Base-by-base conservation (phyloP, 768 basidiomycete genomes). In the Tephrocybe sp. region DNA sequence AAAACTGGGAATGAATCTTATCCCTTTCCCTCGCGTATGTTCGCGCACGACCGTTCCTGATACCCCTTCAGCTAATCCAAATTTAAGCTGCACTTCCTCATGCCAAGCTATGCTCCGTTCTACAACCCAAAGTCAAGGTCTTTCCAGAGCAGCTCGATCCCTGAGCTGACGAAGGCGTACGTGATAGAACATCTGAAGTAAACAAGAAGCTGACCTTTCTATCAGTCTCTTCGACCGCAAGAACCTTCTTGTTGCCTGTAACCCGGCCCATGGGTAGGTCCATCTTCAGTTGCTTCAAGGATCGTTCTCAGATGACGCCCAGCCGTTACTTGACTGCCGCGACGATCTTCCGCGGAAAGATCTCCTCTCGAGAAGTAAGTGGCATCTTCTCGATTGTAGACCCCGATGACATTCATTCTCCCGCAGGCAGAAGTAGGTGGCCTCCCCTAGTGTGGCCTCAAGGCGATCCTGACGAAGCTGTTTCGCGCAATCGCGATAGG, bases 71-170 rank as follows among this genome's bases (percentile, higher is more conserved):
- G 18, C 40, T 25, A 30, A 52, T 40, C 7, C 13, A 4, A 12
- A 30, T 11, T 18, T 12, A 61, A 96, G 86, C 80, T 98, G 44
- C 96, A 99, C 66, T 99, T 98, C 82, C 80, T 99, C 59, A 89
- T 92, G 75, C 92, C 92, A 41, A 94, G 92, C 56, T 97, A 93
- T 65, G 93, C 92, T 0, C 97, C 97, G 0, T 83, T 98, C 58
- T 83, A 79, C 54, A 81, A 92, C 56, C 75, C 82, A 2, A 82
- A 81, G 47, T 74, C 83, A 0, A 73, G 72, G 40, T 69, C 79
- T 2, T 94, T 80, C 69, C 76, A 86, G 55, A 75, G 76, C 21
- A 67, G 76, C 36, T 81, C 80, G 5, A 74, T 89, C 3, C 60
- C 82, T 0, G 91, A 94, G 54, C 63, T 95, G 47, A 92, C 89